A percentile compares a stretch with the other conserved stretches of the same genome.
Evolutionary conservation across 805 yeast genomes (phyloP).

Genomic region (Starmerella vitae): DNA sequence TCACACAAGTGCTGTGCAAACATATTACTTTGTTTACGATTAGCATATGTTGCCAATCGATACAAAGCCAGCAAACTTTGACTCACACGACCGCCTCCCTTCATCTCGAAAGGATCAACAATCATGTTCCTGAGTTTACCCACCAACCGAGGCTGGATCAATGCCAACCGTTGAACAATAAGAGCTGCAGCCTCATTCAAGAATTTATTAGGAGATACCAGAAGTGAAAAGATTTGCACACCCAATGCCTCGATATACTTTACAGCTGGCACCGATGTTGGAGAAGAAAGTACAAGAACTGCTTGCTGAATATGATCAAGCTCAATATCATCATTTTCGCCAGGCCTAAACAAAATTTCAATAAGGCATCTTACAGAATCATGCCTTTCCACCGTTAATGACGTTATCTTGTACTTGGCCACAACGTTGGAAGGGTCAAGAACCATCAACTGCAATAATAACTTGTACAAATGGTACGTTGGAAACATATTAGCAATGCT

Average conservation of each 20-base stretch:
- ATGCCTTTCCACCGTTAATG: conserved; percentile 37
- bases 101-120: conserved; percentile 6
- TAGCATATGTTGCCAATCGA: conserved; percentile 1
- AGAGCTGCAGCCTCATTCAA: conserved; percentile 7
- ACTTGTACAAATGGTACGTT: conserved; percentile 52
- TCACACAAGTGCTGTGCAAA: conserved; percentile 4
- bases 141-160: conserved; percentile 11
- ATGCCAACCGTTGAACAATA: conserved; percentile 3
- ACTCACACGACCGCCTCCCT: background rate
- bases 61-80: conserved; percentile 12
- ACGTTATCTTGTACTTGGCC: conserved; percentile 35
- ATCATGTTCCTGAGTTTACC: conserved; percentile 15
- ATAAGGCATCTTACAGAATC: conserved; percentile 64
- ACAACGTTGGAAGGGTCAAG: conserved; percentile 20
- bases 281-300: conserved; percentile 51
- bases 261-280: conserved; percentile 35
- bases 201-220: conserved; percentile 28
- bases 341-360: conserved; percentile 49
- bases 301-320: conserved; percentile 54
- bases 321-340: conserved; percentile 52
- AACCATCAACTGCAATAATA: conserved; percentile 39
- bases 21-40: background rate
- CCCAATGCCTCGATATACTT: conserved; percentile 50
- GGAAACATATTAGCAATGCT: conserved; percentile 24
- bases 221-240: conserved; percentile 45